Base-by-base conservation (phyloP, 768 basidiomycete species). In the Mycena galericulata region DNA sequence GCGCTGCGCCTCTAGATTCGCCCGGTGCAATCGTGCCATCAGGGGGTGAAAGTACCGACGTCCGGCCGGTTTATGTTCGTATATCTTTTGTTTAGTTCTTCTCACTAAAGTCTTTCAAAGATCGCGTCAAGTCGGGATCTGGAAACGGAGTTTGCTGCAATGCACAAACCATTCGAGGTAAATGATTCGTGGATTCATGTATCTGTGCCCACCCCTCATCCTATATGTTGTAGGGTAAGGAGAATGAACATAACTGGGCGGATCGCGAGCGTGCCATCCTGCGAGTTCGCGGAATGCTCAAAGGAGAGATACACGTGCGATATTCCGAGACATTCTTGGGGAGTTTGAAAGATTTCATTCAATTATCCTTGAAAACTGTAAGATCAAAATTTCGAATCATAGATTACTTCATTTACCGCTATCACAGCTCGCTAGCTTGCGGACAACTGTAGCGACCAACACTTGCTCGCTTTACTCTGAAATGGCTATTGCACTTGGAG, bases 231-330 rank as follows among this genome's bases (percentile, higher is more conserved):
- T 68, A 96, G 92, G 98, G 97, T n/a, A 97, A 89, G 81, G 97
- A 99, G 81, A 93, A 93, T 1, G 97, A 99, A 76, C 94, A 97
- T 70, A 99, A 99, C 73, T 99, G 97, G 97, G 85, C 88, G 46
- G 82, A 85, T 30, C 87, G 97, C 65, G 97, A 99, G 69, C 87
- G 86, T 71, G 86, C 92, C 12, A 85, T 97, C 68, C 84, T 88
- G 46, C 86, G 89, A 20, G 92, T 98, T 10, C 88, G 96, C 47
- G 94, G 96, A 20, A 95, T 98, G 93, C 80, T 98, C 62, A 92
- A 90, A 75, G 95, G 95, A 29, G 94, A 93, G 41, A 92, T 92
- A 3, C 90, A 94, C 76, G 77, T 83, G 34, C 88, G 92, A 62
- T 96, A 90, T 76, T 77, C 84, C 6, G 95, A 96, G 2, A 81